These are phyloP conservation scores for Marasmius tenuissimus DNA, from an alignment of 1,284 basidiomycete genomes.

Conservation along the genomic window DNA sequence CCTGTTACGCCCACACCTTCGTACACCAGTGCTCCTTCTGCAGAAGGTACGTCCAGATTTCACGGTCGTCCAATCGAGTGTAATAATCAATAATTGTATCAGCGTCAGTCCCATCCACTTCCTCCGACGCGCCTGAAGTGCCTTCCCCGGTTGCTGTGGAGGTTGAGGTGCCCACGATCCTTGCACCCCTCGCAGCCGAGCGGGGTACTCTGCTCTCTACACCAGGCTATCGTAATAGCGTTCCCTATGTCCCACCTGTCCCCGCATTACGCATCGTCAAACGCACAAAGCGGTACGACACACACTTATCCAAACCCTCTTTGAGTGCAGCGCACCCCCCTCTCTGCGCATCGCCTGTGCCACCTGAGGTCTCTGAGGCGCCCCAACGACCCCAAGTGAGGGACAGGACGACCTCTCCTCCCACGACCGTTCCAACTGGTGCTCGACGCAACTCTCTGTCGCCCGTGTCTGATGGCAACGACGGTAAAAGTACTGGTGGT, in stretches of 20 bases:
- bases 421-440: neutral
- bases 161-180: neutral
- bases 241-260: conserved; percentile 21
- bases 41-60: neutral
- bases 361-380: neutral
- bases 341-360: neutral
- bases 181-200: neutral
- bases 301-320: neutral
- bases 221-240: neutral
- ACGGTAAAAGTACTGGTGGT: neutral
- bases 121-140: neutral
- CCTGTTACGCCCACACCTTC: neutral
- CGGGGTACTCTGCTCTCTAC: neutral
- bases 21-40: neutral
- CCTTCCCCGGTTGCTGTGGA: no score
- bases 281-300: conserved; percentile 24
- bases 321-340: neutral
- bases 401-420: neutral
- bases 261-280: conserved; percentile 51
- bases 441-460: neutral
- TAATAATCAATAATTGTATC: neutral
- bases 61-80: neutral
- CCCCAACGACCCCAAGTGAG: neutral
- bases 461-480: neutral
- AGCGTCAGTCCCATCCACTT: neutral